These are phyloP conservation scores for Metschnikowia lochheadii DNA, from an alignment of 805 yeast genomes.

Conservation along the genomic window DNA sequence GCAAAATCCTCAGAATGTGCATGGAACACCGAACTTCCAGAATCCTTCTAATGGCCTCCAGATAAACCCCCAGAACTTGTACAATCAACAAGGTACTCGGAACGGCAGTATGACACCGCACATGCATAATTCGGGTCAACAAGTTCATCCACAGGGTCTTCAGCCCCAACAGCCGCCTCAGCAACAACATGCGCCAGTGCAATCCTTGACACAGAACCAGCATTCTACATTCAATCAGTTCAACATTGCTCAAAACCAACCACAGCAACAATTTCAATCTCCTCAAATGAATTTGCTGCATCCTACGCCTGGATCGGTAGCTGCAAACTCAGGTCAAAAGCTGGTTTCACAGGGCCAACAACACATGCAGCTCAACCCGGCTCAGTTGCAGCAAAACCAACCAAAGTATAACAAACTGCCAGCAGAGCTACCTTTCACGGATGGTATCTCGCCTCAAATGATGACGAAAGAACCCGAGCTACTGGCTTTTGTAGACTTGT, in stretches of 20 bases:
- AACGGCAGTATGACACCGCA: conserved; percentile 1
- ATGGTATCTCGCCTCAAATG: conserved; percentile 16
- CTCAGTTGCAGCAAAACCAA: conserved; percentile 1
- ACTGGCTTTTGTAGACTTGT: conserved; percentile 3
- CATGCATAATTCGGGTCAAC: conserved; percentile 4
- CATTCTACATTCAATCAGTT: conserved; percentile 4
- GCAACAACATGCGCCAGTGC: conserved; percentile 11
- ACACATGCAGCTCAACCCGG: conserved; percentile 4
- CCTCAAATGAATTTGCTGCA: conserved; percentile 6
- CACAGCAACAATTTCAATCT: conserved; percentile 7
- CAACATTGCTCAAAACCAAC: conserved; percentile 2
- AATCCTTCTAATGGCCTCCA: background rate
- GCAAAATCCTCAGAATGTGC: conserved; percentile 1
- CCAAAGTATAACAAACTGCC: conserved; percentile 4
- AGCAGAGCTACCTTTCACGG: conserved; percentile 8
- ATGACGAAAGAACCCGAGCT: conserved; percentile 15
- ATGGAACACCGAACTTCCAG: background rate
- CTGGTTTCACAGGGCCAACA: conserved; percentile 3
- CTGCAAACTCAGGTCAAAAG: conserved; percentile 1
- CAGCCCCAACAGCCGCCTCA: background rate
- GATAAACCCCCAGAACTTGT: background rate
- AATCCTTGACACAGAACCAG: conserved; percentile 2
- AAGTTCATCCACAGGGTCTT: conserved; percentile 5
- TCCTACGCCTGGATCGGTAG: conserved; percentile 3
- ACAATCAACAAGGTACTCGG: background rate